Conservation (phyloP, 805 yeast genomes). For the Tetrapisispora taiwanensis region DNA sequence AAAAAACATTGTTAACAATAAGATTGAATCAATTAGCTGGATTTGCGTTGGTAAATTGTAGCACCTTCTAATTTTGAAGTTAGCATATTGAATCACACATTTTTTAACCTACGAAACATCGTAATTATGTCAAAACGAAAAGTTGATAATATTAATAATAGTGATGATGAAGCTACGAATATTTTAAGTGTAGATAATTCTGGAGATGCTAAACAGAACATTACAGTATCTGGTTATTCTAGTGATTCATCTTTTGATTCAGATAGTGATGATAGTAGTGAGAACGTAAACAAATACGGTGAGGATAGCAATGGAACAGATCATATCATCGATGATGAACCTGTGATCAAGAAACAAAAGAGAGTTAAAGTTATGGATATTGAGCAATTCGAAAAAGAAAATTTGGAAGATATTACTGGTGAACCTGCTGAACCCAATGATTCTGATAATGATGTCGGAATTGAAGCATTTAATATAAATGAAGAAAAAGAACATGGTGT, state of each 20-base stretch:
- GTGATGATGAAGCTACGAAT: too few species aligned
- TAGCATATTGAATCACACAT: too few species aligned
- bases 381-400: constrained; percentile 19
- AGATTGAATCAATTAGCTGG: too few species aligned
- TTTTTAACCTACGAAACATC: too few species aligned
- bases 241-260: constrained; percentile 1
- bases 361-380: constrained; percentile 10
- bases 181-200: too few species aligned
- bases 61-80: too few species aligned
- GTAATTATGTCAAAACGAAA: too few species aligned
- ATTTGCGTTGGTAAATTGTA: too few species aligned
- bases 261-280: background rate
- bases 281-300: background rate
- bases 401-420: constrained; percentile 1
- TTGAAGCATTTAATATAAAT: constrained; percentile 44
- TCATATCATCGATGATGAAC: background rate
- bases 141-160: too few species aligned
- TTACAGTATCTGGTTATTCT: background rate
- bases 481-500: constrained; percentile 41
- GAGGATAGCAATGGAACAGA: background rate
- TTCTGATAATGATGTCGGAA: constrained; percentile 19
- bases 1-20: too few species aligned
- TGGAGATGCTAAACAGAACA: background rate
- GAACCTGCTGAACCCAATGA: background rate
- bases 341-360: too few species aligned